Evolutionary conservation across 2,329 filamentous ascomycete genomes (phyloP).

Genomic region (Stromatinia cepivora): DNA sequence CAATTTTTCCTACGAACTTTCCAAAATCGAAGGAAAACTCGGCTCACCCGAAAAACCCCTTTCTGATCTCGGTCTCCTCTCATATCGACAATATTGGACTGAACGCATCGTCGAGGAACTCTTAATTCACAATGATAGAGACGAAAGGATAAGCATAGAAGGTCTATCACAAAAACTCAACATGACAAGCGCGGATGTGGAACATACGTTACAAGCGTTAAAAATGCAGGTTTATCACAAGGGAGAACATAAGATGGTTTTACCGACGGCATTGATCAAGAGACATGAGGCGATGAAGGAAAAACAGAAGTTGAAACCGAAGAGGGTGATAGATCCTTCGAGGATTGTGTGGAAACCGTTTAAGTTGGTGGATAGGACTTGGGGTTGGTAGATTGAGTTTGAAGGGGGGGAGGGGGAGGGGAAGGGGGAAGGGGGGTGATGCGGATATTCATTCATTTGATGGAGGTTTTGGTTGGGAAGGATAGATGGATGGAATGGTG

Average conservation of each 20-base stretch:
- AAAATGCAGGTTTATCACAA: constrained; percentile 97
- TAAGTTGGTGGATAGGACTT: constrained; percentile 83
- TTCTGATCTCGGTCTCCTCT: constrained; percentile 86
- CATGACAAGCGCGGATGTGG: constrained; percentile 97
- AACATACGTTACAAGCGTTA: constrained; percentile 89
- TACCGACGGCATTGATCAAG: constrained; percentile 78
- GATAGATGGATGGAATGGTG: background rate
- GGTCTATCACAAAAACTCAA: constrained; percentile 75
- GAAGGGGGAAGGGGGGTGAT: background rate
- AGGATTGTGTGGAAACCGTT: constrained; percentile 93
- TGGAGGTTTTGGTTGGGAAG: background rate
- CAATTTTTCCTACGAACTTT: constrained; percentile 95
- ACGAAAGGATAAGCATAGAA: constrained; percentile 79
- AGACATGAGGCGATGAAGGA: constrained; percentile 66
- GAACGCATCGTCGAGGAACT: constrained; percentile 89
- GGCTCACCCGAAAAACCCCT: constrained; percentile 96
- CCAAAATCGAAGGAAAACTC: constrained; percentile 90
- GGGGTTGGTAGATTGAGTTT: constrained; percentile 74
- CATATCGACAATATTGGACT: constrained; percentile 97
- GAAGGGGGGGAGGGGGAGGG: background rate
- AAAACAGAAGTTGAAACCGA: constrained; percentile 77
- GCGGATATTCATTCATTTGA: background rate
- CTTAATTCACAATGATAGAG: constrained; percentile 67
- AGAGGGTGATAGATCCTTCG: constrained; percentile 72
- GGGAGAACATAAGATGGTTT: constrained; percentile 92